Evolutionary conservation across 805 yeast genomes (phyloP), one percentile per base, ranked within the genome.

Genomic region (Ogataea ganodermae): DNA sequence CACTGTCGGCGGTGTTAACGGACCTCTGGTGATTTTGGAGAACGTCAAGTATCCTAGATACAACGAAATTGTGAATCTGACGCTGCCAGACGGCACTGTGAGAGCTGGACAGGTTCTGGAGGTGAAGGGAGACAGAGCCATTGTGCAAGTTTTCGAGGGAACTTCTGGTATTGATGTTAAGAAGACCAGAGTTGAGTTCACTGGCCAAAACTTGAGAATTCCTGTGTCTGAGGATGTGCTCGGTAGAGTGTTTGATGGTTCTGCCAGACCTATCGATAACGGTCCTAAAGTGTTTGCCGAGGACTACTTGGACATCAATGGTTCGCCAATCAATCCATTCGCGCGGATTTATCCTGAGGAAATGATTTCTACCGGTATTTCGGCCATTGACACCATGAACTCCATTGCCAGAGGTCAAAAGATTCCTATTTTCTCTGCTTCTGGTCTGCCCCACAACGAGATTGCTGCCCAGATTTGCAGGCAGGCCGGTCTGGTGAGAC

Each of bases 351-450:
- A 95, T 69, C 99, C 99, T 24, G 99, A 94, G 78, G 99, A 94
- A 76, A 94, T 94, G 99, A 94, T 94, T 62, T 90, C 97, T 44
- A 95, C 99, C 16, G 99, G 99, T 81, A 80, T 94, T 55, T 91
- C 97, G 41, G 97, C 99, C 42, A 94, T 94, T 66, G 99, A 94
- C 71, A 91, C 97, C 48, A 94, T 94, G 99, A 95, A 94, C 74
- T 92, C 99, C 36, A 94, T 94, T 78, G 99, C 99, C 51, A 89
- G 99, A 81, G 99, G 99, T 59, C 99, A 94, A 76, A 94, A 94
- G 76, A 94, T 94, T 69, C 99, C 99, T 46, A 95, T 94, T 70
- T 94, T 94, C 76, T 89, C 97, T 46, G 99, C 99, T 40, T 90
- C 98, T 45, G 99, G 99, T 78, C 82, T 94, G 68, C 99, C 99